phyloP scores from a whole-genome alignment of 2,329 filamentous ascomycete genomes.

The Aspergillus pseudoglaucus region DNA sequence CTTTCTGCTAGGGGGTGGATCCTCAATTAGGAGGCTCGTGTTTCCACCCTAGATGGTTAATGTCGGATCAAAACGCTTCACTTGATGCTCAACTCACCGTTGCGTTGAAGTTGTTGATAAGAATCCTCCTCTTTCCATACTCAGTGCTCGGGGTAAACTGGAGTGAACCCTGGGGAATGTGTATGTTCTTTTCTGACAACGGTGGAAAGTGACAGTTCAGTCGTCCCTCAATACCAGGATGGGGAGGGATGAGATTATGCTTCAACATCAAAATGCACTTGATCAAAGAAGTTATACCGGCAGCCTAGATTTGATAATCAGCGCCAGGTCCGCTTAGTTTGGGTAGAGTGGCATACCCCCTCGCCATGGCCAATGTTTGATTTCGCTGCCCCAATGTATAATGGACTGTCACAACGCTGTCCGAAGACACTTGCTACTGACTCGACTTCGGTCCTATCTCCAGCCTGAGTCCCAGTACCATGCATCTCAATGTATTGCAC shows the following conservation, averaged over 20 bases:
- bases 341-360: slow-evolving; percentile 29
- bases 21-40: background rate
- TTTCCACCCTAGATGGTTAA: background rate
- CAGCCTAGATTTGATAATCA: slow-evolving; percentile 24
- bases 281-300: slow-evolving; percentile 41
- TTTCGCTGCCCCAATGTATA: slow-evolving; percentile 59
- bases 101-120: slow-evolving; percentile 64
- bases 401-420: slow-evolving; percentile 43
- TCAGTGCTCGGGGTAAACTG: slow-evolving; percentile 27
- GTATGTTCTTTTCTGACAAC: slow-evolving; percentile 14
- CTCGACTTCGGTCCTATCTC: slow-evolving; percentile 32
- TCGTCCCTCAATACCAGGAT: slow-evolving; percentile 31
- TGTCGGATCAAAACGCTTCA: background rate
- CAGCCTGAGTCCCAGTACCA: slow-evolving; percentile 38
- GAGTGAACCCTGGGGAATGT: slow-evolving; percentile 38
- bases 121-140: slow-evolving; percentile 34
- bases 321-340: background rate
- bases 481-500: slow-evolving; percentile 37
- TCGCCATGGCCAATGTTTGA: slow-evolving; percentile 60
- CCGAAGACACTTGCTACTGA: slow-evolving; percentile 33
- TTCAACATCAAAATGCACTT: slow-evolving; percentile 36
- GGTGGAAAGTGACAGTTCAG: slow-evolving; percentile 40
- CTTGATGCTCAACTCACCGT: slow-evolving; percentile 45
- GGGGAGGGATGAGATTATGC: slow-evolving; percentile 26
- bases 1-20: background rate